Conservation (phyloP, 192 early-diverging fungal genomes). For the Linnemannia hyalina region DNA sequence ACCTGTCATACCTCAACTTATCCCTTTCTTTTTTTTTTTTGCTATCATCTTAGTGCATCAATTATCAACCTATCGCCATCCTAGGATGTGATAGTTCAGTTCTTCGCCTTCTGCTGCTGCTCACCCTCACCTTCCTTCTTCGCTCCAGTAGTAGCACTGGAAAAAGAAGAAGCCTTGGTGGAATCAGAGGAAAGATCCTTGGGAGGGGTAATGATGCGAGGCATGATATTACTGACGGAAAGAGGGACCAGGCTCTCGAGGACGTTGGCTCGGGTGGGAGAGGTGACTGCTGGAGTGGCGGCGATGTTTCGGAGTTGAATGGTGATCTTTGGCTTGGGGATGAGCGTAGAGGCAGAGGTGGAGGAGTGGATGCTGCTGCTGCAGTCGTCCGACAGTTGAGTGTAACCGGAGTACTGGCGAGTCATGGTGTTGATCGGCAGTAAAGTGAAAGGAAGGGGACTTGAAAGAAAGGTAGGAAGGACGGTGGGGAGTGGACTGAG, state of each 20-base stretch:
- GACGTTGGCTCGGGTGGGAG: conserved; percentile 6
- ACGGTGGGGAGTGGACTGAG: background rate
- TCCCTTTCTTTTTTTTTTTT: background rate
- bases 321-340: background rate
- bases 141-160: background rate
- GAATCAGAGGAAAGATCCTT: background rate
- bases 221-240: conserved; percentile 6
- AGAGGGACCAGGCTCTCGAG: conserved; percentile 22
- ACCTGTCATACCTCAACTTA: background rate
- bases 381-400: background rate
- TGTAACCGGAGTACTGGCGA: background rate
- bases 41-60: conserved; percentile 7
- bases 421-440: background rate
- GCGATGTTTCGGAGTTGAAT: conserved; percentile 33
- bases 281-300: background rate
- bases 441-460: background rate
- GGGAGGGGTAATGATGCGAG: background rate
- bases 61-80: background rate
- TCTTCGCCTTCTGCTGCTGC: background rate
- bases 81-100: background rate
- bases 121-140: background rate
- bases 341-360: background rate
- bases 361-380: background rate
- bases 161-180: background rate
- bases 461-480: background rate